Conservation (phyloP, 257 asterid genomes). For the Fraxinus cuspidata region DNA sequence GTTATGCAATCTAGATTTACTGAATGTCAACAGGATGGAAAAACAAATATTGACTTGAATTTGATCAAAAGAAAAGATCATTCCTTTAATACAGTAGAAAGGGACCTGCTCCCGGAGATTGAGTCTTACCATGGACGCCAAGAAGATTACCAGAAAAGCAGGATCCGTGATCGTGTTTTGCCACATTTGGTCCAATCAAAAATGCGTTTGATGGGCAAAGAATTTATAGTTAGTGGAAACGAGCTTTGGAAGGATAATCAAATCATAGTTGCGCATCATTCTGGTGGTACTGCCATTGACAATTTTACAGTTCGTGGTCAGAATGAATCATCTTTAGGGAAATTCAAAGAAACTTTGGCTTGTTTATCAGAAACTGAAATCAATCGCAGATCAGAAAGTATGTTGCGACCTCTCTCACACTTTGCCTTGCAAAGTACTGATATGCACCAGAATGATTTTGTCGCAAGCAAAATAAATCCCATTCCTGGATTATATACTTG, state of each 20-base stretch:
- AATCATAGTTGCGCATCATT: conserved; percentile 33
- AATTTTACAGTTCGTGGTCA: conserved; percentile 26
- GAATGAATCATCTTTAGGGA: conserved; percentile 39
- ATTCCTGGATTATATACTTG: conserved; percentile 28
- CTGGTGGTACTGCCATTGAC: conserved; percentile 20
- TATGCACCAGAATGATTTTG: conserved; percentile 31
- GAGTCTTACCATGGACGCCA: conserved; percentile 27
- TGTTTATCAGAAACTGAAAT: conserved; percentile 37
- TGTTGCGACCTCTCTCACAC: conserved; percentile 29
- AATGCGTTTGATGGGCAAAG: conserved; percentile 83
- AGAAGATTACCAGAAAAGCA: conserved; percentile 34
- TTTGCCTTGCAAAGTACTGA: conserved; percentile 30
- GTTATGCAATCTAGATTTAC: conserved; percentile 40
- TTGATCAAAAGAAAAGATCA: conserved; percentile 26
- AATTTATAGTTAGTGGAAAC: conserved; percentile 48
- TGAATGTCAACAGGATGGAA: conserved; percentile 33
- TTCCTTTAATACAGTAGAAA: conserved; percentile 26
- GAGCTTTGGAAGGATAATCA: conserved; percentile 55
- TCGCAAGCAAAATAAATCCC: conserved; percentile 32
- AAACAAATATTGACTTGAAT: conserved; percentile 28
- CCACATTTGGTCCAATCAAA: conserved; percentile 39
- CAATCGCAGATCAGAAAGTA: conserved; percentile 37
- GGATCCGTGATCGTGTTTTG: conserved; percentile 28
- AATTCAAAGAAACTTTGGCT: conserved; percentile 33
- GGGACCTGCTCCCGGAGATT: conserved; percentile 20